Conservation (phyloP, 1,139 yeast genomes). For the Saccharomyces hybrid region DNA sequence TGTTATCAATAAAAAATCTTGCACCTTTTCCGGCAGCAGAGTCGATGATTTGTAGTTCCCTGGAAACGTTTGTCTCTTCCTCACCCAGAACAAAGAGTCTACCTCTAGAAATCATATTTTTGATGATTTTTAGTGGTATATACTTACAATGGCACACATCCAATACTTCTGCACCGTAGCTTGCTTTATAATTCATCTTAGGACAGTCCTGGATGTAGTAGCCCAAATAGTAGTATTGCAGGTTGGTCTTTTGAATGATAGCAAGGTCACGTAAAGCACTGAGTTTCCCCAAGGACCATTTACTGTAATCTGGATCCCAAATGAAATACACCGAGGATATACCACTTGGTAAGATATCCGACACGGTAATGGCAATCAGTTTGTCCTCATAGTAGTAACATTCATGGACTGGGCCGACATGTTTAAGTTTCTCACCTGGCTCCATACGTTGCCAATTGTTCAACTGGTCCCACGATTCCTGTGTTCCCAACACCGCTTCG, state of each 20-base stretch:
- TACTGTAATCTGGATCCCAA: constrained; percentile 77
- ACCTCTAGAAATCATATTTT: constrained; percentile 35
- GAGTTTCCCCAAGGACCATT: constrained; percentile 67
- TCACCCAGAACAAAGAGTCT: constrained; percentile 36
- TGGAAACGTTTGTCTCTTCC: constrained; percentile 4
- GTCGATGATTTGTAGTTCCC: not conserved
- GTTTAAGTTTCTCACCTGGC: constrained; percentile 9
- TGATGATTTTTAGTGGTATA: constrained; percentile 37
- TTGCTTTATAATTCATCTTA: constrained; percentile 77
- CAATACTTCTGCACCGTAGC: constrained; percentile 66
- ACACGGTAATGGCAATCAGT: constrained; percentile 67
- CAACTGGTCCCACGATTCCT: constrained; percentile 28
- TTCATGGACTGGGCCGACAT: constrained; percentile 59
- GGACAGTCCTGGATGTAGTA: constrained; percentile 70
- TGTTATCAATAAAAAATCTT: not conserved
- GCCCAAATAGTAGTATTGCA: constrained; percentile 61
- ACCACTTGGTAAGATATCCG: constrained; percentile 71
- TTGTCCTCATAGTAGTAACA: constrained; percentile 59
- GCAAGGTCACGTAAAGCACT: constrained; percentile 69
- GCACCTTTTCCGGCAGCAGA: not conserved
- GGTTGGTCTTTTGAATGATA: constrained; percentile 34
- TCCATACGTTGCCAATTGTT: constrained; percentile 32
- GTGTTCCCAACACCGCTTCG: constrained; percentile 26
- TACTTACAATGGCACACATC: constrained; percentile 46
- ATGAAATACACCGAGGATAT: constrained; percentile 81